A percentile compares a stretch with the other conserved stretches of the same genome.
These are phyloP conservation scores for Pythium monospermum DNA, from an alignment of 352 stramenopile species.

Conservation along the genomic window DNA sequence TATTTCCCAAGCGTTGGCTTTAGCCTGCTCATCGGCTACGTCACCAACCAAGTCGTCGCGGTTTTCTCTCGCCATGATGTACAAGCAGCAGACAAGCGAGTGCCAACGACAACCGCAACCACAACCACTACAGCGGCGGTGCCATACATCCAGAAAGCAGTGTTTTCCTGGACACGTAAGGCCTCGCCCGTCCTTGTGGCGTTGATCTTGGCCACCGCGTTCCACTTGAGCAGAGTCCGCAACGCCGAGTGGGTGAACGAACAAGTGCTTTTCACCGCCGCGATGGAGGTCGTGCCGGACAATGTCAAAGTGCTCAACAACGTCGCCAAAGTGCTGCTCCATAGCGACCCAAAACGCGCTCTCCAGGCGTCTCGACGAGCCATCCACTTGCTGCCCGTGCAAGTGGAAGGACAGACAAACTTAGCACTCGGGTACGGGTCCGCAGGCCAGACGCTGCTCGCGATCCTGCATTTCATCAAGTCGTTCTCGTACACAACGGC, in stretches of 20 bases:
- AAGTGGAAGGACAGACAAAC: conserved; percentile 58
- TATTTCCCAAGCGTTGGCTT: conserved; percentile 90
- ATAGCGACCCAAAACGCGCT: conserved; percentile 30
- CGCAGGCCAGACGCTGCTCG: conserved; percentile 23
- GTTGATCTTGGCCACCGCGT: conserved; percentile 29
- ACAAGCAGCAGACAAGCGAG: too few species aligned
- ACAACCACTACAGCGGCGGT: too few species aligned
- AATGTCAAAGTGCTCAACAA: conserved; percentile 82
- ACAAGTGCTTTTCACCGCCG: conserved; percentile 46
- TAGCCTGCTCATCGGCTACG: conserved; percentile 49
- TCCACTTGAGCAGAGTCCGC: conserved; percentile 36
- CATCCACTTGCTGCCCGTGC: conserved; percentile 32
- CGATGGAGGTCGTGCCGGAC: conserved; percentile 43
- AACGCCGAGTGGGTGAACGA: conserved; percentile 71
- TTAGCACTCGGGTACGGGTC: conserved; percentile 38
- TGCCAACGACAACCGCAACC: too few species aligned
- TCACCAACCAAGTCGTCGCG: conserved; percentile 25
- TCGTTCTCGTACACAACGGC: conserved; percentile 22
- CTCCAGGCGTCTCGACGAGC: conserved; percentile 33
- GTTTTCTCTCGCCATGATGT: conserved; percentile 12
- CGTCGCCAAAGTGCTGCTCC: conserved; percentile 55
- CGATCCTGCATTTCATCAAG: conserved; percentile 51
- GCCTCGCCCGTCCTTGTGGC: conserved; percentile 4
- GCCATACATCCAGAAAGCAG: background rate
- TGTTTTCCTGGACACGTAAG: background rate